Base-by-base conservation (phyloP, 2,329 filamentous ascomycete species). In the Colletotrichum chlorophyti region DNA sequence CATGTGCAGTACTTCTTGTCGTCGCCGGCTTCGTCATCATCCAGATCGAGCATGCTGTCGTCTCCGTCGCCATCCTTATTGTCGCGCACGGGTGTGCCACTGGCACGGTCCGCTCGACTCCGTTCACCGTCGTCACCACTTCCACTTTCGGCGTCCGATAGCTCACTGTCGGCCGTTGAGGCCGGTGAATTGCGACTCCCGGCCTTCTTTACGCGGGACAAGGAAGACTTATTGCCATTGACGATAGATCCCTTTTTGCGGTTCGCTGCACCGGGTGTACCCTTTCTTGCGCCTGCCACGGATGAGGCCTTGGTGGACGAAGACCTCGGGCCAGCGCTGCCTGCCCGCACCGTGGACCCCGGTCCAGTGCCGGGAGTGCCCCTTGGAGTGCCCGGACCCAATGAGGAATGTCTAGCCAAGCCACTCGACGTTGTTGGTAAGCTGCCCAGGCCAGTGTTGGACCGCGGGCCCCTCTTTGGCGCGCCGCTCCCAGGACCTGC, bases 1-100 rank as follows among this genome's bases (percentile, higher is more conserved):
- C 91, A 95, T 26, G 89, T 81, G 75, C 91, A 95, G 75, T 95
- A 95, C 72, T 91, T 91, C 69, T 90, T 88, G 73, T 93, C 90
- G 62, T 89, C 88, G 52, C 86, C 87, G 37, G 88, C 89, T 53
- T 91, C 89, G 46, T 91, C 89, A 27, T 89, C 87, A 54, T 86
- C 80, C 8, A 77, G 82, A 53, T 81, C 82, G 24, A 82, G 82
- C 65, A 85, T 75, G 59, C 75, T 70, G 66, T 85, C 86, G 65
- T 87, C 80, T 50, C 79, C 77, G 27, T 80, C 75, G 35, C 68
- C 70, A 46, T 76, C 69, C 62, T 75, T 75, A 46, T 69, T 68
- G 49, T 78, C 75, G 26, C 58, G 62, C 10, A 46, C 68, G 62
- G 26, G 60, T 61, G 51, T 69, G 26, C 55, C 53, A 53, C 63